Base-by-base conservation (phyloP, 148 eudicot species). In the Nepenthes gracilis region DNA sequence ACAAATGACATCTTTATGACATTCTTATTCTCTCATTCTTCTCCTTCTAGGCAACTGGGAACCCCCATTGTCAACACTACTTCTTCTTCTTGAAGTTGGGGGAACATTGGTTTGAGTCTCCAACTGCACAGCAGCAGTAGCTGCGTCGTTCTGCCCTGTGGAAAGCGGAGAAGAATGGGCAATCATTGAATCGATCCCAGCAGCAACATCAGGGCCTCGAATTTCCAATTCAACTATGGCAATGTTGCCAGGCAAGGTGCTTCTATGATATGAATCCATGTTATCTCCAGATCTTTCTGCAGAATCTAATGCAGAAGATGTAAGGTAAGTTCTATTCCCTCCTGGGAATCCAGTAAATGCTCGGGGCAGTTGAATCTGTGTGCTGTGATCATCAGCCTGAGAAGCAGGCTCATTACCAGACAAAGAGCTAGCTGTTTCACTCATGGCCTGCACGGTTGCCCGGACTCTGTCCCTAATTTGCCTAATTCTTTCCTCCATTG, bases 281-380 rank as follows among this genome's bases (percentile, higher is more conserved):
- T 80, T 75, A 11, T 77, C 82, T 49, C 77, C 75, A 34, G 67
- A 62, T 60, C 82, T 67, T 43, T 82, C 83, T 12, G 80, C 70
- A 23, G 62, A 23, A 23, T 23, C 23, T 23, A 23, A 23, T 23
- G 23, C 23, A 23, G 23, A 23, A 1, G 82, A 79, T 23, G 72
- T 71, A 43, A 77, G 62, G 69, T 74, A 66, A 58, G 12, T 36
- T 34, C 72, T 75, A 64, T 61, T 66, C 52, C 78, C 80, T 2
- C 83, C 77, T 43, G 75, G 57, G 4, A 78, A 75, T 45, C 79
- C 66, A 1, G 72, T 64, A 54, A 74, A 74, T 48, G 63, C 72
- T 36, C 68, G 12, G 33, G 5, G 79, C 54, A 79, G 67, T 23
- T 67, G 72, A 6, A 53, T 50, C 9, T 73, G 63, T 15, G 57